Conservation (phyloP, 2,329 filamentous ascomycete genomes). For the Thyridium curvatum region DNA sequence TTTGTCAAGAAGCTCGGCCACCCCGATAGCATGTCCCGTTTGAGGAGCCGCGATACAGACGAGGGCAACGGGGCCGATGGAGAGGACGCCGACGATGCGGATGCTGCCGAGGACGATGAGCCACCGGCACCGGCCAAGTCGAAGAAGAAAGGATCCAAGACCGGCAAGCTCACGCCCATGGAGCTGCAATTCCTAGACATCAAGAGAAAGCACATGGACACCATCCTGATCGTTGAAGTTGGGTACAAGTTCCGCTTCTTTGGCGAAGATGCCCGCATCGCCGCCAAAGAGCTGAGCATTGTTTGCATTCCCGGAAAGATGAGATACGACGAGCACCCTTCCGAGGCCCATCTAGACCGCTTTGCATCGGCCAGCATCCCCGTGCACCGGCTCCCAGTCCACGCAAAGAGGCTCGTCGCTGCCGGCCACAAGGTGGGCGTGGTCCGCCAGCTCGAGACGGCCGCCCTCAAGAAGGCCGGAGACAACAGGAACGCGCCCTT, state of each 20-base stretch:
- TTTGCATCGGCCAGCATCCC: conserved; percentile 97
- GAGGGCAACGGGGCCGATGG: conserved; percentile 40
- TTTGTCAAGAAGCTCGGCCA: conserved; percentile 89
- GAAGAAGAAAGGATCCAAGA: conserved; percentile 65
- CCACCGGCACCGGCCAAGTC: conserved; percentile 37
- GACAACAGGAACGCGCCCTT: conserved; percentile 94
- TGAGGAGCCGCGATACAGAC: conserved; percentile 47
- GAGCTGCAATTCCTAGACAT: conserved; percentile 91
- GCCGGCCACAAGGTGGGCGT: conserved; percentile 96
- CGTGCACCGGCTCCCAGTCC: conserved; percentile 82
- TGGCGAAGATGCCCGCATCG: conserved; percentile 85
- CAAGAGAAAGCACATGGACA: conserved; percentile 85
- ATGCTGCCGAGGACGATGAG: conserved; percentile 43
- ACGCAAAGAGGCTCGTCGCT: conserved; percentile 85
- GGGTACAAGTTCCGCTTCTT: conserved; percentile 98
- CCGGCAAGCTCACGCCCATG: conserved; percentile 84
- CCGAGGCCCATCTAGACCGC: conserved; percentile 83
- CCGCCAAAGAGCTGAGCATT: conserved; percentile 86
- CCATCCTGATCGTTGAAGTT: conserved; percentile 85
- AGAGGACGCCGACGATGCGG: conserved; percentile 47
- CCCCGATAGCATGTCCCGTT: conserved; percentile 69
- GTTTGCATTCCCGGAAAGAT: conserved; percentile 96
- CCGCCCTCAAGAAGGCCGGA: conserved; percentile 88
- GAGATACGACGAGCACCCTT: conserved; percentile 88
- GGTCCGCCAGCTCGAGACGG: conserved; percentile 89